Base-by-base conservation (phyloP, 2,329 filamentous ascomycete species). In the Beauveria varroae region DNA sequence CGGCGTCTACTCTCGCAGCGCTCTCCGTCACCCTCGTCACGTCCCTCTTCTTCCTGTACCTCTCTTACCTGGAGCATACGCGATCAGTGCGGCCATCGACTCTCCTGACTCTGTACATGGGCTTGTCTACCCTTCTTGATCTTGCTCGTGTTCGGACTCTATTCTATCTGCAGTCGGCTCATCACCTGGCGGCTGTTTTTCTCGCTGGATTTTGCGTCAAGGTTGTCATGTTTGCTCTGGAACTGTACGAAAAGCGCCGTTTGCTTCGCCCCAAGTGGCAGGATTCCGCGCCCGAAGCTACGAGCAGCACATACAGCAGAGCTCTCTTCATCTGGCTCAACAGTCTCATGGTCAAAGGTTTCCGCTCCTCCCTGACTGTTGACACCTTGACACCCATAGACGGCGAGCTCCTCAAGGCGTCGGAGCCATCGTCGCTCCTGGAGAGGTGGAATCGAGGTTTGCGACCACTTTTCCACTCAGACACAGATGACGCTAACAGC, bases 271-370 rank as follows among this genome's bases (percentile, higher is more conserved):
- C 52, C 3, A 64, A 64, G 46, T 66, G 67, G 61, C 62, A 64
- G 22, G 54, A 67, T 44, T 59, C 65, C 41, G 59, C 70, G 10
- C 64, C 68, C 0, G 74, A 76, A 62, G 67, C 66, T 14, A 74
- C 70, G 0, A 68, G 68, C 49, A 68, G 72, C 26, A 61, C 70
- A 20, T 65, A 71, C 26, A 71, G 66, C 62, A 64, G 70, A 26
- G 68, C 67, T 5, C 54, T 74, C 0, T 74, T 74, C 55, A 65
- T 68, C 65, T 74, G 73, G 73, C 47, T 74, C 14, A 72, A 72
- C 50, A 34, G 59, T 9, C 47, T 73, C 1, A 67, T 74, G 54
- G 46, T 64, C 6, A 63, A 62, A 22, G 71, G 71, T 3, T 72
- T 67, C 58, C 53, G 62, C n/a, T 65, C 64, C 1, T 30, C 68